Evolutionary conservation across 306 rosid species (phyloP), one percentile per base, ranked within the genome.

Genomic region (Glycyrrhiza uralensis): DNA sequence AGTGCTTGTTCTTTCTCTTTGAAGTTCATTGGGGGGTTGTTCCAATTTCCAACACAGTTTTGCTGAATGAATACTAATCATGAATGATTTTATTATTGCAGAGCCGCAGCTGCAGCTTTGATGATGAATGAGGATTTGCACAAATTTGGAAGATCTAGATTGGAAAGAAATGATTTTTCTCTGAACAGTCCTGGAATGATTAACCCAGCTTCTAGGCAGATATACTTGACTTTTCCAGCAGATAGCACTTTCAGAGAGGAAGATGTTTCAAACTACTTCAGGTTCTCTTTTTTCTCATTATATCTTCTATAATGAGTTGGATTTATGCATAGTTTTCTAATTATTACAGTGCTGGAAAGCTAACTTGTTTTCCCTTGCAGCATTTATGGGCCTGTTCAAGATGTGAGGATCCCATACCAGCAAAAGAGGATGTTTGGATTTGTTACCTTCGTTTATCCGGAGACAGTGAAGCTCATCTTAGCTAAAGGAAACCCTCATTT

Each of bases 391-490:
- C 97, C 97, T 0, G 99, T 94, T 51, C 96, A 94, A 82, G 99
- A 94, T n/a, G 99, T 94, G 87, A 87, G 99, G 81, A 94, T 94
- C 63, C 99, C 99, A 20, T 94, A 94, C 56, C 99, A 94, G 81
- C 99, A 94, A 85, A 94, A 94, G 85, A 65, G 99, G 12, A 94
- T 94, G 99, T 94, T 94, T 79, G 99, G 99, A 0, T 94, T 94
- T 60, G 99, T 94, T 4, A 94, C 99, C 2, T 94, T 94, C 47
- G 91, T 94, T 63, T 94, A 85, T 38, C 89, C 99, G 0, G 99
- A 91, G 67, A 94, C 99, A 0, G 97, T 94, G 86, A 94, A 94
- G 88, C 90, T 87, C 22, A 91, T 91, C 50, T 77, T 94, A 64
- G 92, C 97, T 1, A 94, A 94, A 65, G 99, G 99, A 59, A 94